Evolutionary conservation across 2,329 filamentous ascomycete species (phyloP), one percentile per base, ranked within the genome.

Genomic region (Cladosporium sp.): DNA sequence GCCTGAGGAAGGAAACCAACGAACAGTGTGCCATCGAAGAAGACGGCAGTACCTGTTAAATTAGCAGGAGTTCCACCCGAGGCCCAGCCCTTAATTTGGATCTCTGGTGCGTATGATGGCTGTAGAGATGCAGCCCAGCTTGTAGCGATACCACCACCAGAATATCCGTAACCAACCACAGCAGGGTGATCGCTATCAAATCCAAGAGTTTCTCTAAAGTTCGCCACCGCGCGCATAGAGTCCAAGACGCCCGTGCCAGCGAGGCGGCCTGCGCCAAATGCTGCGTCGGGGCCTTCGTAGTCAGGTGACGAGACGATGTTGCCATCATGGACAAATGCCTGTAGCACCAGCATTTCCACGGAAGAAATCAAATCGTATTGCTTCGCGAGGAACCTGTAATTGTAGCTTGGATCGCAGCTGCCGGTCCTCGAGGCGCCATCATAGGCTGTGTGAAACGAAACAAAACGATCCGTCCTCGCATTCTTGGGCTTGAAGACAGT

Each of bases 131-230:
- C 82, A 0, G 84, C 84, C 78, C 80, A 84, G 33, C 82, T 83
- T 1, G 77, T 81, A 0, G 84, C 83, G 29, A 86, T 70, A 2
- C 80, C 80, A 10, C 85, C 85, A 4, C 85, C 85, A 0, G 82
- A 85, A 69, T 86, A 88, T 0, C 85, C 85, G 80, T 81, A 84
- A 64, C 86, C 73, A 2, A 80, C 78, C 53, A 80, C 72, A 5
- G 68, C 74, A 3, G 71, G 70, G 4, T 65, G 69, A 10, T 67
- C 69, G 4, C 14, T 46, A 1, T 66, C 56, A 16, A 74, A 63
- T 23, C 69, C 68, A 0, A 81, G 72, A 23, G 40, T 46, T 3
- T 73, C 72, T 3, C 61, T 62, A 21, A 60, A 74, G 8, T 73
- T 70, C 11, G 78, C 65, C 0, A 78, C 76, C 7, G 80, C 81